Base-by-base conservation (phyloP, 768 basidiomycete genomes). In the Lepiota brunneoincarnata region DNA sequence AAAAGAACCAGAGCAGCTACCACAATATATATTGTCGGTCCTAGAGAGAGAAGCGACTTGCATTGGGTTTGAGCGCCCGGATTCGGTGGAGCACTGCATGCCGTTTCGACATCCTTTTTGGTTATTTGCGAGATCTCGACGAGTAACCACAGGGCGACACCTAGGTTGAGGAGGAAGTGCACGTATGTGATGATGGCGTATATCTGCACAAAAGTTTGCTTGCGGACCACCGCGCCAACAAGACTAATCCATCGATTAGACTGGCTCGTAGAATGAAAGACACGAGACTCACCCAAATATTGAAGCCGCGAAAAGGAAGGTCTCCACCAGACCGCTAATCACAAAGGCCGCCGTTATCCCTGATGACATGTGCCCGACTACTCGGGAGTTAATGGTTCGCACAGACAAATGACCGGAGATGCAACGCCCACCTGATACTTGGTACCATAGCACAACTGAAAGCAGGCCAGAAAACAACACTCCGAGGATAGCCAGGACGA, bases 151-250 rank as follows among this genome's bases (percentile, higher is more conserved):
- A 64, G 64, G 37, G 79, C 79, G 56, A 80, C 74, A 24, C 67
- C 72, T 63, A 84, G 54, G 63, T 82, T 83, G 72, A 83, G 54
- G 59, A 80, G 37, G 63, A 84, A 76, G 68, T 86, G 81, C 58
- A 76, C 57, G 69, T 82, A 81, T 63, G 83, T 68, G 64, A 79
- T 77, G 63, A 80, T 79, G 9, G 78, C 69, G 60, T 84, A 85
- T 44, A 75, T 72, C 61, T 74, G 75, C 45, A 83, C 73, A 60
- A 88, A 83, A 2, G 72, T 61, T 67, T 82, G 83, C 61, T 86
- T 86, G 62, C 80, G 79, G 37, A 81, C 78, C 50, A 86, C 71
- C 0, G 76, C 77, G n/a, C 86, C 86, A 28, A 84, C 73, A 49
- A 88, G 78, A 17, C 86, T 54, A 45, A 7, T 11, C 18, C 17